Evolutionary conservation across 2,329 filamentous ascomycete genomes (phyloP), one percentile per base, ranked within the genome.

Genomic region (Zymoseptoria crescenta): DNA sequence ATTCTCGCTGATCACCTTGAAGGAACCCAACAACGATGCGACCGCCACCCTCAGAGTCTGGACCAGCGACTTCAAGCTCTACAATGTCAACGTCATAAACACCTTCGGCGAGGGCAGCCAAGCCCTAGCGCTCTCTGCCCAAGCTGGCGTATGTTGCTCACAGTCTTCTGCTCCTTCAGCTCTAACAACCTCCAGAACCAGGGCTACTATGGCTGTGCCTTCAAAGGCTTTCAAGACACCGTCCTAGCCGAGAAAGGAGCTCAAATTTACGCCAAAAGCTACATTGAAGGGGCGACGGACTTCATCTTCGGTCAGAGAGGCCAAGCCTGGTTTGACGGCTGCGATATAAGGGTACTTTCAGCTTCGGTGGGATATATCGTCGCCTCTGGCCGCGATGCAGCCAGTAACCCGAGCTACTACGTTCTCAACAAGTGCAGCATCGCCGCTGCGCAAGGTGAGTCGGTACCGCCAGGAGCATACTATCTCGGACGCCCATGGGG

Each of bases 41-140:
- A 85, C 79, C 4, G 78, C 73, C 3, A 82, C 80, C 1, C 69
- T 81, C n/a, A 74, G 79, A 10, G 78, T 76, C 8, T 72, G 70
- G 65, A 77, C 80, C 0, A 67, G 71, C 4, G 78, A 81, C 64
- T 77, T 86, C 59, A 81, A 80, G 64, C 73, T 86, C 19, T 87
- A 87, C 74, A 87, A 87, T 63, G 75, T 87, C 69, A 83, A 85
- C 68, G 73, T 83, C 3, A 77, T 75, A 54, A 83, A 83, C 54
- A 72, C 69, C 16, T 72, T 77, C 56, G 81, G 80, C 7, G 56
- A 74, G 48, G 79, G 80, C 21, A 76, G 74, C 3, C 80, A 83
- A 64, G 81, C 79, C 10, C 73, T 84, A 53, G 82, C 83, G 2
- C 60, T 85, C 19, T 79, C 77, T 35, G 81, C 82, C 4, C 75